Evolutionary conservation across 2,329 filamentous ascomycete species (phyloP).

Genomic region (Sclerotinia sclerotiorum): DNA sequence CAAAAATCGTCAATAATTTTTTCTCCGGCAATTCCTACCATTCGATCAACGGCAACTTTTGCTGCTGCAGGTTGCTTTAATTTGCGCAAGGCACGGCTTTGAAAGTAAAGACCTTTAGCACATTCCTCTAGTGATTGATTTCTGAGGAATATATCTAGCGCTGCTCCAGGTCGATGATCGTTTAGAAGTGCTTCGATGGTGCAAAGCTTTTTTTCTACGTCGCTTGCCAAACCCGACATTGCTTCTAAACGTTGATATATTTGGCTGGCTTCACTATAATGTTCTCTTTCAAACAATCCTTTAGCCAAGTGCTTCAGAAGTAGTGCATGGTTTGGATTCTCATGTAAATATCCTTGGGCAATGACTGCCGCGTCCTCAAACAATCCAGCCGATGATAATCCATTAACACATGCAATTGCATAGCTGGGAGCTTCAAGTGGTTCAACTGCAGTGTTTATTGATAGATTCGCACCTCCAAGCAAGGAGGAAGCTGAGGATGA

Average conservation of each 20-base stretch:
- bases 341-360: conserved; percentile 15
- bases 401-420: conserved; percentile 5
- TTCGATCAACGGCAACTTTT: conserved; percentile 4
- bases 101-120: neutral
- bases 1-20: neutral
- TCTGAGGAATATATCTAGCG: conserved; percentile 12
- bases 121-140: neutral
- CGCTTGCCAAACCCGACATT: conserved; percentile 1
- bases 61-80: conserved; percentile 11
- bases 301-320: conserved; percentile 13
- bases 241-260: conserved; percentile 16
- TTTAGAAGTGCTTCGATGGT: conserved; percentile 16
- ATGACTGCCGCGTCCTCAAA: conserved; percentile 14
- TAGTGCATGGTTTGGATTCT: conserved; percentile 13
- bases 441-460: neutral
- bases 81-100: conserved; percentile 15
- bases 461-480: neutral
- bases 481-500: neutral
- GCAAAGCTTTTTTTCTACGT: conserved; percentile 7
- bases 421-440: conserved; percentile 5
- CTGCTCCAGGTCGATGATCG: conserved; percentile 10
- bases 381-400: conserved; percentile 6
- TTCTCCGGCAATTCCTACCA: conserved; percentile 2
- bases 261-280: conserved; percentile 14
- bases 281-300: conserved; percentile 14